A percentile compares a stretch with the other conserved stretches of the same genome.
Conservation (phyloP, 768 basidiomycete species). For the Mycena amicta region DNA sequence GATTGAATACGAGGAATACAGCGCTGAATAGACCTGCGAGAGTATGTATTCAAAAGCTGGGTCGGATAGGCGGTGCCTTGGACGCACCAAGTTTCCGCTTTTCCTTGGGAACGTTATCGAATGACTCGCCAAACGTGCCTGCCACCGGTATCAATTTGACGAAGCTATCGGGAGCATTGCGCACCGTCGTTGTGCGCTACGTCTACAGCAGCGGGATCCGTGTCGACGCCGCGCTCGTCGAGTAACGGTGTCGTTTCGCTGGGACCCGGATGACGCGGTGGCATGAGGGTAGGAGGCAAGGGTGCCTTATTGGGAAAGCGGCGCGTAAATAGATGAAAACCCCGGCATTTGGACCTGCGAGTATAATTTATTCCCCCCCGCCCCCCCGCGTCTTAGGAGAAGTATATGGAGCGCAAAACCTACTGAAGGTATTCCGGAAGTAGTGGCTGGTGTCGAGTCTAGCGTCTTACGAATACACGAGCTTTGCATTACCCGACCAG, state of each 20-base stretch:
- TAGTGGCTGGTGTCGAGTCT: too few relatives aligned
- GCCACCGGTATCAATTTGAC: not conserved
- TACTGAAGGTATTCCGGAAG: too few relatives aligned
- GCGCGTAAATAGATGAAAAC: too few relatives aligned
- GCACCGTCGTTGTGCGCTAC: not conserved
- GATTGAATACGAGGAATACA: conserved; percentile 71
- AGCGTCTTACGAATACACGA: too few relatives aligned
- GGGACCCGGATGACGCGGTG: too few relatives aligned
- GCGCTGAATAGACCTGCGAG: conserved; percentile 52
- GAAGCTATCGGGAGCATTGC: not conserved
- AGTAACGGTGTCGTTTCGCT: not conserved
- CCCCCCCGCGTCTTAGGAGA: too few relatives aligned
- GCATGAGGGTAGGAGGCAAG: too few relatives aligned
- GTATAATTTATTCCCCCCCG: too few relatives aligned
- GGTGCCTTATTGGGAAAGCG: too few relatives aligned
- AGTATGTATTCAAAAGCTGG: conserved; percentile 4
- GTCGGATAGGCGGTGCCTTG: not conserved
- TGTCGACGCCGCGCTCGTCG: not conserved
- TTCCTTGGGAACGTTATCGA: conserved; percentile 49
- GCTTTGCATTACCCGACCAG: not conserved
- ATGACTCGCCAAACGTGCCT: conserved; percentile 35
- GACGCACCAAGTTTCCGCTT: conserved; percentile 55
- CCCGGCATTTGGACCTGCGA: too few relatives aligned
- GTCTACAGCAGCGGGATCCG: not conserved
- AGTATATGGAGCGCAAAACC: too few relatives aligned